Evolutionary conservation across 2,329 filamentous ascomycete genomes (phyloP), one percentile per base, ranked within the genome.

Genomic region (Colletotrichum cuscutae): DNA sequence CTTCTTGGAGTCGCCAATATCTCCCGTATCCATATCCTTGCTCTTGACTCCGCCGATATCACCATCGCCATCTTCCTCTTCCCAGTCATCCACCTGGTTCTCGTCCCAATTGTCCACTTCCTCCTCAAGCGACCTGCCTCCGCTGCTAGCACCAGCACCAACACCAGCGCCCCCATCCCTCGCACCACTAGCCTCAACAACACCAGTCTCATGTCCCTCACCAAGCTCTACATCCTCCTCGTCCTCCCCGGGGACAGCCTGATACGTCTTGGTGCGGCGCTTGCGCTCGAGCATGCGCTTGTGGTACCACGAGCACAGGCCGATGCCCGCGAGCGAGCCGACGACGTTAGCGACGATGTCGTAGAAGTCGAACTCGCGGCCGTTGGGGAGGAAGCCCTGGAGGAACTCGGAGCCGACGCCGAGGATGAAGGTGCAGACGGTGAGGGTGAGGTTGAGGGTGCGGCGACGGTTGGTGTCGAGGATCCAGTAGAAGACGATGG

Each of bases 31-130:
- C 42, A 75, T 68, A n/a, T 79, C 79, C 35, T 72, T 64, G 53
- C 75, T 73, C 58, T 80, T 79, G 30, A 76, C 69, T 5, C 71
- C 74, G 32, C 75, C 76, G 11, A 78, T 80, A 4, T 80, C 80
- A 1, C 79, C 79, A 7, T 72, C 70, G 22, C 78, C 80, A 28
- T 87, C 86, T 8, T 86, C 87, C n/a, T 89, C 87, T 32, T 88
- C 88, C 89, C 88, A 90, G 12, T 87, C 84, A 75, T 91, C 89
- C 22, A 85, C 82, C 2, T 86, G 89, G 74, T 98, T 97, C 84
- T 98, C 95, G 79, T 98, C 95, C 95, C 95, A 98, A 76, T 96
- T 95, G 79, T 98, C 95, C 8, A 98, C 89, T 84, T 97, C 94
- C 72, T 96, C 90, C 77, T 97, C 95, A 24, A 97, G 80, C 24